Evolutionary conservation across 2,329 filamentous ascomycete genomes (phyloP).

Genomic region (Annulohypoxylon truncatum): DNA sequence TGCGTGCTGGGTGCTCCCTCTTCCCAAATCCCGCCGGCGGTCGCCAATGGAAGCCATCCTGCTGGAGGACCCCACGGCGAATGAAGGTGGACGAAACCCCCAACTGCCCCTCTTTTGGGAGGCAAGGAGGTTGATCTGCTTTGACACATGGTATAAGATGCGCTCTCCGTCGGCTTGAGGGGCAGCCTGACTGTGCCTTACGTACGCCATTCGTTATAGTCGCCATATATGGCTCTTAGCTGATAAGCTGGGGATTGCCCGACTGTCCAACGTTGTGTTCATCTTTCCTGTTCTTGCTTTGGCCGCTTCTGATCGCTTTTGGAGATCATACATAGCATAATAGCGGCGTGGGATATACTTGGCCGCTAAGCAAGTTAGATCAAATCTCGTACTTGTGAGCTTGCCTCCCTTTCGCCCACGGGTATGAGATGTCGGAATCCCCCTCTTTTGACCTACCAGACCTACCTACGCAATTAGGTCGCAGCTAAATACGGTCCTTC

Average conservation of each 20-base stretch:
- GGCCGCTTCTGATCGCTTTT: slow-evolving; percentile 8
- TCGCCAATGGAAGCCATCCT: slow-evolving; percentile 21
- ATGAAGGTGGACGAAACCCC: slow-evolving; percentile 21
- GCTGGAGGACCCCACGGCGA: slow-evolving; percentile 25
- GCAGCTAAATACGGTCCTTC: background rate
- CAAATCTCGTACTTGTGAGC: slow-evolving; percentile 15
- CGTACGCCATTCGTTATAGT: slow-evolving; percentile 25
- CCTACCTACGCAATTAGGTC: background rate
- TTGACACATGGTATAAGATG: slow-evolving; percentile 20
- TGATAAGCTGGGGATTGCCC: slow-evolving; percentile 30
- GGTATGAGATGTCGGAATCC: slow-evolving; percentile 16
- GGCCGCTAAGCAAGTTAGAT: background rate
- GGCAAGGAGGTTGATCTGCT: slow-evolving; percentile 31
- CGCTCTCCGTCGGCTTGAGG: slow-evolving; percentile 25
- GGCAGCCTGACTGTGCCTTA: slow-evolving; percentile 32
- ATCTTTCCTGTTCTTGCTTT: slow-evolving; percentile 33
- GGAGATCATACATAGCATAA: slow-evolving; percentile 28
- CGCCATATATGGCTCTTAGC: slow-evolving; percentile 1
- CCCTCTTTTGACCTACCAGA: background rate
- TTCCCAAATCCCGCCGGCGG: slow-evolving; percentile 22
- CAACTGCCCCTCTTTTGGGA: slow-evolving; percentile 19
- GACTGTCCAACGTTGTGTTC: slow-evolving; percentile 11
- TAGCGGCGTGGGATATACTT: slow-evolving; percentile 12
- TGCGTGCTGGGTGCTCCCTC: background rate
- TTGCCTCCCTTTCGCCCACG: slow-evolving; percentile 9